Percentiles rank a stretch among this genome's conserved stretches.
These are phyloP conservation scores for Lyophyllum shimeji DNA, from an alignment of 768 basidiomycete species.

Conservation along the genomic window DNA sequence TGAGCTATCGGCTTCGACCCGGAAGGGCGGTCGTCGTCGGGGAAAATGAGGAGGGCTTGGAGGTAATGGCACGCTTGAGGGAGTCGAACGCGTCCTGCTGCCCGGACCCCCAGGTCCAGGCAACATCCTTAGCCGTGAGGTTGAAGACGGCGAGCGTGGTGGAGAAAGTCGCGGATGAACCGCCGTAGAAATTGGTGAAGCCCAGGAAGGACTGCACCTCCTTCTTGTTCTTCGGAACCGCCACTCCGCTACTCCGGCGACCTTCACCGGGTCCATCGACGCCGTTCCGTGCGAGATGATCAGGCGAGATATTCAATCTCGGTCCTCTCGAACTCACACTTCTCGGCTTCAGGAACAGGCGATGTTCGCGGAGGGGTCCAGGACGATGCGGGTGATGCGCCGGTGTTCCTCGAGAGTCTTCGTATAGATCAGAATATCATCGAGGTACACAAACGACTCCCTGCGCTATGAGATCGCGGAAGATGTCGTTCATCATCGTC, in stretches of 20 bases:
- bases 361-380: too few relatives aligned
- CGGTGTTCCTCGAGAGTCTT: too few relatives aligned
- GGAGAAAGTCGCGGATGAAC: slow-evolving; percentile 32
- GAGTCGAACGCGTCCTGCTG: slow-evolving; percentile 24
- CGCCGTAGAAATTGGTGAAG: slow-evolving; percentile 38
- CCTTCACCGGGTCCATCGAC: too few relatives aligned
- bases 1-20: slow-evolving; percentile 9
- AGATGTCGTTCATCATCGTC: too few relatives aligned
- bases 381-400: too few relatives aligned
- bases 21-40: neutral
- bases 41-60: slow-evolving; percentile 24
- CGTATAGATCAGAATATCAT: too few relatives aligned
- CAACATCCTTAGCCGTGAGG: neutral
- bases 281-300: too few relatives aligned
- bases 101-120: slow-evolving; percentile 2
- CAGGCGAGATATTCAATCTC: slow-evolving; percentile 27
- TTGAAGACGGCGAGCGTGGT: slow-evolving; percentile 11
- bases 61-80: slow-evolving; percentile 25
- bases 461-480: too few relatives aligned
- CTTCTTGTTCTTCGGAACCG: neutral
- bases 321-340: neutral
- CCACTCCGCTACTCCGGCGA: too few relatives aligned
- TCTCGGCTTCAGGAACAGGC: neutral
- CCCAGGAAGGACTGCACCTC: slow-evolving; percentile 26
- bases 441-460: too few relatives aligned